Base-by-base conservation (phyloP, 345 rosid genomes). In the Citrus maxima region DNA sequence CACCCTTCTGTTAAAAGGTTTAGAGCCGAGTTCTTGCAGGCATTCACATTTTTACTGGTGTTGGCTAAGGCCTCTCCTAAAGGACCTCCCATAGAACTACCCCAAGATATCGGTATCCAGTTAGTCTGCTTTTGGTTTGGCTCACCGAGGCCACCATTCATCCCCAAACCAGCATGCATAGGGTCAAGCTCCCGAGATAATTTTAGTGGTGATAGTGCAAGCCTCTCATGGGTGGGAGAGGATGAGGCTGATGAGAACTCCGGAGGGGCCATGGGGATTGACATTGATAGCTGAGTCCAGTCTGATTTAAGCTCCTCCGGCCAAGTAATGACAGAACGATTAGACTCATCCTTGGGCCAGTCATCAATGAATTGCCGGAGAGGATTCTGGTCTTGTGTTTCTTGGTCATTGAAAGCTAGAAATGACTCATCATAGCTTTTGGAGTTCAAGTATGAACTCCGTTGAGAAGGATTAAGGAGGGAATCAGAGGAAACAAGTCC, bases 271-370 rank as follows among this genome's bases (percentile, higher is more conserved):
- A 88, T 79, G 49, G 93, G 93, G 19, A 85, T 88, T n/a, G 95
- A 88, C 88, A 92, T 88, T 16, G 93, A 90, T 14, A 92, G 92
- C 75, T 85, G 92, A 19, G 93, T 90, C 91, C 91, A 87, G 75
- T 89, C 92, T 2, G 97, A 80, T 60, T 87, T 88, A 24, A 86
- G 56, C 75, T 90, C 91, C 46, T 85, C 86, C 1, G 87, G 85
- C 94, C 94, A 90, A 10, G 86, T 61, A 60, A 72, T 78, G 12
- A 67, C 67, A 14, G 89, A 80, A 19, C 74, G 76, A 80, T 72
- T 82, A 8, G 84, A 73, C 38, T 80, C 82, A 49, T 86, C 58
- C 74, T 87, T 80, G 38, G 92, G 88, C 82, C 76, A 87, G 72
- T 86, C 89, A 80, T 85, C 88, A 10, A 80, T 79, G 82, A 82